Evolutionary conservation across 371 early-diverging fungal species (phyloP).

Genomic region (Apophysomyces sp.): DNA sequence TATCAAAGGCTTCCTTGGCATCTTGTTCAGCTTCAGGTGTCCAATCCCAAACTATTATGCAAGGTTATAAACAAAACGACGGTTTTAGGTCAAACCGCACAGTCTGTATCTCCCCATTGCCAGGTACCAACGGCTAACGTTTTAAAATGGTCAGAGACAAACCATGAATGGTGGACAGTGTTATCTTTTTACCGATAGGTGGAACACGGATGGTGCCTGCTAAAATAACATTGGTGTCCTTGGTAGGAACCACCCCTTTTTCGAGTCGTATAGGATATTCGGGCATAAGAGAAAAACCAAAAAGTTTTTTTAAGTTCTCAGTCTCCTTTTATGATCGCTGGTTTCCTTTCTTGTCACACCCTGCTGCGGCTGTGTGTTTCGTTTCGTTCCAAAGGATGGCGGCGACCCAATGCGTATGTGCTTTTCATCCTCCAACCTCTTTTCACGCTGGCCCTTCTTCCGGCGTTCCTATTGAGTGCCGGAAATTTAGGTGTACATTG

Average conservation of each 20-base stretch:
- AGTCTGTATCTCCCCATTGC: slow-evolving; percentile 51
- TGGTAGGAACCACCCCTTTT: slow-evolving; percentile 36
- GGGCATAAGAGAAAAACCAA: slow-evolving; percentile 14
- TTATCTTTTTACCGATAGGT: slow-evolving; percentile 39
- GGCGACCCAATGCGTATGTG: no score
- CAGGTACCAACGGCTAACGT: slow-evolving; percentile 49
- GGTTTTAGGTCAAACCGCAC: not conserved
- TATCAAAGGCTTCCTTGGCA: slow-evolving; percentile 40
- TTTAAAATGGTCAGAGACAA: not conserved
- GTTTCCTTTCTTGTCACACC: not conserved
- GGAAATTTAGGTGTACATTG: no score
- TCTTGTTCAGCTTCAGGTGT: slow-evolving; percentile 34
- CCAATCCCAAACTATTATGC: slow-evolving; percentile 36
- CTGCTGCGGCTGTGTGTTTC: not conserved
- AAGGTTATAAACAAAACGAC: not conserved
- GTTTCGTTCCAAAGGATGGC: not conserved
- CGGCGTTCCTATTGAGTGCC: no score
- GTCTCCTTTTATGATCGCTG: not conserved
- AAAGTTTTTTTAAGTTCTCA: not conserved
- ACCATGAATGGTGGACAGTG: not conserved
- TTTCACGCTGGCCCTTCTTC: no score
- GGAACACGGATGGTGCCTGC: slow-evolving; percentile 42
- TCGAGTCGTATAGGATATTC: slow-evolving; percentile 15
- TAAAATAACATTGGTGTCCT: slow-evolving; percentile 43
- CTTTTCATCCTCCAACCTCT: no score